Base-by-base conservation (phyloP, 768 basidiomycete species). In the Suillus subalutaceus region DNA sequence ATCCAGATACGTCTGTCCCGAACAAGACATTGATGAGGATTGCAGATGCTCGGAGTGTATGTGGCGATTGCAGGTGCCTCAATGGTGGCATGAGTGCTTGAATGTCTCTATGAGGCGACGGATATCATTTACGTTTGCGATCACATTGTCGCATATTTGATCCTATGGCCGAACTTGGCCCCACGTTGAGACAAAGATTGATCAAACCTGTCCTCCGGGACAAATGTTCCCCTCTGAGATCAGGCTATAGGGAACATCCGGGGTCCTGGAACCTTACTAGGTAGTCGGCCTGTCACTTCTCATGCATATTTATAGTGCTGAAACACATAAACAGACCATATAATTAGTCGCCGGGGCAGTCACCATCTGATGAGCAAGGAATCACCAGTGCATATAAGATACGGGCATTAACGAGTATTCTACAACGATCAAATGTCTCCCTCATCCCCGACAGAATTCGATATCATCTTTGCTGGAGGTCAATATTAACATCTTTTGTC, bases 41-140 rank as follows among this genome's bases (percentile, higher is more conserved):
- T 71, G 77, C n/a, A n/a, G n/a, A n/a, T n/a, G n/a, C n/a, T n/a
- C n/a, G n/a, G n/a, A 91, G 89, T 58, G 91, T 98, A 32, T 35
- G 6, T 35, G 6, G 96, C 94, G 7, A 85, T 99, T 67, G 95
- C 97, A n/a, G 97, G 96, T 15, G 78, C 91, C 0, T 96, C 94
- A 18, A 98, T 96, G 2, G 84, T 97, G 66, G 90, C 92, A 0
- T 83, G 91, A 0, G 83, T 98, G 6, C 81, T 98, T 7, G 96
- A 98, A 75, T 83, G 96, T 0, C 79, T 98, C 15, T 98, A 97
- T 80, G 91, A 94, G 70, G n/a, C n/a, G n/a, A 86, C 88, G 43
- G 89, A 97, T 68, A 87, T 90, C 40, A 79, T 81, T 20, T 87
- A 92, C 76, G 86, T 98, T n/a, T 88, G 96, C 10, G 79, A 90